Evolutionary conservation across 345 rosid genomes (phyloP), one percentile per base, ranked within the genome.

Genomic region (Hibiscus trionum): DNA sequence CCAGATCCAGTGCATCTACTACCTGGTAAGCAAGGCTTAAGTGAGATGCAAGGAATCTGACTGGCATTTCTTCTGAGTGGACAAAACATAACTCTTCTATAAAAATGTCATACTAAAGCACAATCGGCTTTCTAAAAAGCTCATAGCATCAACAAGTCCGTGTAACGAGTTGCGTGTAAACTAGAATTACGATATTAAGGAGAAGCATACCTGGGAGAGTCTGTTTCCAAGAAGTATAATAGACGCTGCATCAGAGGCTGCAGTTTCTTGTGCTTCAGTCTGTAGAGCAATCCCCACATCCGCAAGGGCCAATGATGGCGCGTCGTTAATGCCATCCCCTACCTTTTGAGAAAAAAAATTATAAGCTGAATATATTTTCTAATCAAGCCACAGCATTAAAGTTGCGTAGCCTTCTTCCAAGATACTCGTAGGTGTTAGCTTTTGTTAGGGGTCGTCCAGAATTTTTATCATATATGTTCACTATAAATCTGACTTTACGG

Each of bases 311-410:
- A 91, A 80, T 70, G 98, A 91, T 44, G 97, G 98, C 58, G 97
- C 98, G 81, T 94, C 98, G 42, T 91, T 94, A 78, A 94, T 94
- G 71, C 96, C 97, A 84, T 94, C 97, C 12, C 98, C 98, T 49
- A 91, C 96, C 98, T 94, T 75, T 29, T 0, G 27, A 60, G 57
- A 29, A 11, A 72, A 74, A 71, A 72, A 73, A 49, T 7, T 29
- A 72, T 60, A 72, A 39, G 75, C 27, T 61, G 29, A 69, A 31
- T 72, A 53, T 55, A 55, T 77, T 77, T 64, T 63, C 57, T 26
- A 52, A 47, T 59, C 50, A 70, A 72, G 49, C 46, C 50, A 49
- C 11, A 35, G 37, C 14, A 29, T 50, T 29, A 3, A 12, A 19
- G 11, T 70, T 53, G 26, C 11, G 8, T 39, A 27, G 44, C 10